Conservation (phyloP, 1,284 basidiomycete species). For the Phellinidium pouzarii region DNA sequence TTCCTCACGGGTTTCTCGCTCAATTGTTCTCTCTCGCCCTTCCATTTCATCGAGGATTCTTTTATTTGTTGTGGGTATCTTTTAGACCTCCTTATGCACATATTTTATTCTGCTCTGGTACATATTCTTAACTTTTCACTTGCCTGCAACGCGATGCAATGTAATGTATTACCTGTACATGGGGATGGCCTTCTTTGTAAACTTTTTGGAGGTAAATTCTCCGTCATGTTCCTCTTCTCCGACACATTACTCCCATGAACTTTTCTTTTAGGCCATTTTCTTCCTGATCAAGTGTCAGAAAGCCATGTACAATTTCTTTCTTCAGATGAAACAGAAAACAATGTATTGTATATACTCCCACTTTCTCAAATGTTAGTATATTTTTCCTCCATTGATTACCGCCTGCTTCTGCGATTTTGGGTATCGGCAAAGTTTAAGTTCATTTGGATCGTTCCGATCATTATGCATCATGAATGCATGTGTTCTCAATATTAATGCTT, state of each 20-base stretch:
- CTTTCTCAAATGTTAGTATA: background rate
- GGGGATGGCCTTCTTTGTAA: constrained; percentile 5
- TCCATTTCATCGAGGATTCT: background rate
- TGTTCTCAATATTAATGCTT: background rate
- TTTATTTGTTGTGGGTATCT: background rate
- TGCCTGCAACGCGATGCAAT: constrained; percentile 1
- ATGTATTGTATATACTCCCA: constrained; percentile 12
- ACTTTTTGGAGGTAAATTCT: constrained; percentile 3
- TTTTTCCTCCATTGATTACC: background rate
- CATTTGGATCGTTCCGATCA: background rate
- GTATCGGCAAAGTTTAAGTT: no score
- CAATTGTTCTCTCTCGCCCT: background rate
- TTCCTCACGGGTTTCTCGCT: background rate
- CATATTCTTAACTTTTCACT: constrained; percentile 7
- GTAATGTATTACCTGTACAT: constrained; percentile 13
- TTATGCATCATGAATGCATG: no score
- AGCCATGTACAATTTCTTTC: constrained; percentile 7
- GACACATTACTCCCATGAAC: background rate
- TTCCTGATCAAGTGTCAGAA: background rate
- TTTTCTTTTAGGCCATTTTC: constrained; percentile 5
- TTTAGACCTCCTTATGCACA: constrained; percentile 11
- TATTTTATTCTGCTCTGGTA: constrained; percentile 10
- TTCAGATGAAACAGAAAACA: background rate
- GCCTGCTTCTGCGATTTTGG: no score
- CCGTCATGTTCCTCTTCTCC: background rate